Base-by-base conservation (phyloP, 2,329 filamentous ascomycete genomes). In the Lasiodiplodia theobromae region DNA sequence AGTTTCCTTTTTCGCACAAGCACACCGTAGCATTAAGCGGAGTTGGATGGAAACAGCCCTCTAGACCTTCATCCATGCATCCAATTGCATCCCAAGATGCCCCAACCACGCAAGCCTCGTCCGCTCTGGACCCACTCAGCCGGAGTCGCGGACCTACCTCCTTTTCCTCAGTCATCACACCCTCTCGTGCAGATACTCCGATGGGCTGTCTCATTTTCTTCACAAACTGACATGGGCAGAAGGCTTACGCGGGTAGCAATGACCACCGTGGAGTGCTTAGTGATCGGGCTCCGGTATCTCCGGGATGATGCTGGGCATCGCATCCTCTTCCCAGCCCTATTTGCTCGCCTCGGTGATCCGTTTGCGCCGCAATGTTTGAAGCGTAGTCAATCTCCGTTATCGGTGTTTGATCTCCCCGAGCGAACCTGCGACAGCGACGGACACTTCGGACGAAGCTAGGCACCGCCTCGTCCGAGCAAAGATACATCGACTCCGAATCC, bases 211-310 rank as follows among this genome's bases (percentile, higher is more conserved):
- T 53, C 38, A 16, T 64, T 40, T 51, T 63, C 58, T 21, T 31
- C 18, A n/a, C 8, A 2, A 44, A 49, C 10, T 11, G 21, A 14
- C 21, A 23, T 23, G 7, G 7, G 44, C 8, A 47, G 44, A 21
- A 10, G 47, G 60, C 28, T 64, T 52, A 52, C 47, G 40, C 23
- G 10, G 60, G 10, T 34, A 31, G 37, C 60, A 31, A 52, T 23
- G 34, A n/a, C 53, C 53, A 56, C 53, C 10, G n/a, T 49, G 7
- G 23, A 38, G 44, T 4, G 44, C 60, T 64, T 64, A 38, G 18
- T 64, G 44, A 64, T 64, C 60, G 37, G 1, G 21, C 21, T 16
- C 47, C 60, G 60, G 47, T 52, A 64, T 64, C 60, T 64, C 60
- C 60, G 60, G 60, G 11, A 63, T 63, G 40, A 63, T 31, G 58